Conservation (phyloP, 2,329 filamentous ascomycete genomes). For the Aspergillus brasiliensis region DNA sequence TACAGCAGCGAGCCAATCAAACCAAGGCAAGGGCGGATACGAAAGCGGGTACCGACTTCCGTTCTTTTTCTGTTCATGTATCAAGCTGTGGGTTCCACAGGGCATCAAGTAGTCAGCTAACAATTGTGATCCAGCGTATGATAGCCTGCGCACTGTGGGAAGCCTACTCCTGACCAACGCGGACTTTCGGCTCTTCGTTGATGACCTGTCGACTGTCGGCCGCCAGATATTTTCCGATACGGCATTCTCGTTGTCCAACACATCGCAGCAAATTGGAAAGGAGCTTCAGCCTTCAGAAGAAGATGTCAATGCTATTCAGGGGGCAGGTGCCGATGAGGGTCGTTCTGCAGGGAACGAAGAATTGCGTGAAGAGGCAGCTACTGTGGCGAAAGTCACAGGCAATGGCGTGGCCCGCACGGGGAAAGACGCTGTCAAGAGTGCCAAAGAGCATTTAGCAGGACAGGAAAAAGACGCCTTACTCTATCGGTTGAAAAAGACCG, state of each 20-base stretch:
- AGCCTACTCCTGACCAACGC: conserved; percentile 85
- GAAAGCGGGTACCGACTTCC: conserved; percentile 58
- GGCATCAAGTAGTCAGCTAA: conserved; percentile 8
- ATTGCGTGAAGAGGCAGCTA: conserved; percentile 59
- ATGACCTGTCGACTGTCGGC: conserved; percentile 75
- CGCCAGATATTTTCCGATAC: conserved; percentile 86
- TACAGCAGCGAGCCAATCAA: conserved; percentile 62
- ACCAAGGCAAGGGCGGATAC: conserved; percentile 71
- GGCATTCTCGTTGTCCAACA: conserved; percentile 74
- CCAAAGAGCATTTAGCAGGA: conserved; percentile 71
- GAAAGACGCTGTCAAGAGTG: conserved; percentile 67
- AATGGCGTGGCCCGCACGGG: conserved; percentile 42
- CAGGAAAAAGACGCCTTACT: conserved; percentile 73
- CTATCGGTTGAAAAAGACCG: conserved; percentile 73
- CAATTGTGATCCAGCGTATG: conserved; percentile 59
- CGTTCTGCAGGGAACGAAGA: conserved; percentile 62
- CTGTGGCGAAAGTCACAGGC: conserved; percentile 51
- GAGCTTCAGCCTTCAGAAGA: conserved; percentile 69
- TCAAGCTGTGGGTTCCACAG: neutral
- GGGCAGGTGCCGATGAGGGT: conserved; percentile 47
- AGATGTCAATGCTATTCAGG: conserved; percentile 57
- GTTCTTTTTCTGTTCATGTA: neutral
- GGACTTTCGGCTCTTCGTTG: conserved; percentile 83
- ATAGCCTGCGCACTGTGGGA: conserved; percentile 79
- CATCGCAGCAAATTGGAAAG: conserved; percentile 73